Base-by-base conservation (phyloP, 2,329 filamentous ascomycete genomes). In the Ceratocystis eucalypticola region DNA sequence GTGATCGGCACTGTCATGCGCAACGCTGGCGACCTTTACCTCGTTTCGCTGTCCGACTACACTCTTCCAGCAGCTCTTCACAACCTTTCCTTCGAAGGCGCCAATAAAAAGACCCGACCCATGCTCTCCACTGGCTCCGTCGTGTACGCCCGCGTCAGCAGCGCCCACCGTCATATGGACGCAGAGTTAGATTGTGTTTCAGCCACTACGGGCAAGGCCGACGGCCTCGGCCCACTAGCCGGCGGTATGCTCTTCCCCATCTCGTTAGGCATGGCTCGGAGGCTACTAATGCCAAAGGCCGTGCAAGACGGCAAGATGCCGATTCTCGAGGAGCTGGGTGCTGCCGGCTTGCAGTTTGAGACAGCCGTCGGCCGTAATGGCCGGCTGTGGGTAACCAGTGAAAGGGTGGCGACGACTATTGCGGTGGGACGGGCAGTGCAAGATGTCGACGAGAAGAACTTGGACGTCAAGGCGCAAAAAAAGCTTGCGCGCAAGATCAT, bases 321-420 rank as follows among this genome's bases (percentile, higher is more conserved):
- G 2, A 81, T 96, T 30, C 76, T 97, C 66, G 89, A 96, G 69
- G 88, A 91, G 72, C 77, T 97, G 15, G 92, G 87, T 2, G 75
- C 73, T 2, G 86, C 86, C 67, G 93, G 90, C 65, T 76, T 96
- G 15, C 86, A 88, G 22, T 99, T 97, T 74, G 94, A 99, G 79
- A 89, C 95, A 68, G 93, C 93, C 0, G 89, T 96, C 7, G 94
- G 94, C 20, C 84, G 91, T 72, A 99, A 99, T 75, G 94, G 94
- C 50, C 87, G 85, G 74, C 83, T 97, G 25, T 97, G 94, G 91
- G 88, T 97, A 15, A 87, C 93, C 72, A 91, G 88, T 70, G 88
- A 88, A 33, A 88, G 80, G 69, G 77, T 87, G 46, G 88, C 83
- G 76, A 86, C 85, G 41, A 87, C 91, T 6, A 78, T 96, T 69